phyloP scores from a whole-genome alignment of 225 moss, liverwort and hornwort species.

The Pseudoscleropodium purum region DNA sequence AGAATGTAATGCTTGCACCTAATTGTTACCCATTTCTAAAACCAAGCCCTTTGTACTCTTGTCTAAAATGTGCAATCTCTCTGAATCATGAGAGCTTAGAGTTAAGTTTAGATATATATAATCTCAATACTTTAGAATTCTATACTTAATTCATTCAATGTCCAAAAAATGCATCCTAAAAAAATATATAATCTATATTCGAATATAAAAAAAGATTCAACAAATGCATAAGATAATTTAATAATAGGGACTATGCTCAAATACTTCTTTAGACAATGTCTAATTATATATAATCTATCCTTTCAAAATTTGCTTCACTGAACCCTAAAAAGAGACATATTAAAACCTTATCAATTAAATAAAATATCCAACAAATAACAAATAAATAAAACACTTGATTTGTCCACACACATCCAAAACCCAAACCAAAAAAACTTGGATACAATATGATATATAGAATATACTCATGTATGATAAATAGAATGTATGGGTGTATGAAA shows the following conservation, averaged over 20 bases:
- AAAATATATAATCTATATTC: no score
- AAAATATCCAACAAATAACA: neutral
- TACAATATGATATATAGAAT: neutral
- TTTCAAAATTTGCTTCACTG: neutral
- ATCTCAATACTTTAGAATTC: neutral
- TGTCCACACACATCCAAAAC: neutral
- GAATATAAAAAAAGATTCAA: neutral
- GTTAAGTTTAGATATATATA: neutral
- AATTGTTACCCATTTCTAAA: neutral
- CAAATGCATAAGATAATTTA: no score
- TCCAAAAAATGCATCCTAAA: no score
- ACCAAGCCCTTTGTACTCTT: neutral
- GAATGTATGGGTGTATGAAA: neutral
- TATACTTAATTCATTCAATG: neutral
- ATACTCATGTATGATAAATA: neutral
- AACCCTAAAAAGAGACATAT: neutral
- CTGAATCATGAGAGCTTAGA: neutral
- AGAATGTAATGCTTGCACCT: neutral
- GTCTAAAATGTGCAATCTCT: neutral
- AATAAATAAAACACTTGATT: neutral
- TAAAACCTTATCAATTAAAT: neutral
- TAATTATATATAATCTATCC: accelerated
- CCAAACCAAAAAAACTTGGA: neutral
- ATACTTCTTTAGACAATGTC: neutral
- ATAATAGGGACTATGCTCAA: neutral